Evolutionary conservation across 2,329 filamentous ascomycete species (phyloP).

Genomic region (Trichoderma polysporum): DNA sequence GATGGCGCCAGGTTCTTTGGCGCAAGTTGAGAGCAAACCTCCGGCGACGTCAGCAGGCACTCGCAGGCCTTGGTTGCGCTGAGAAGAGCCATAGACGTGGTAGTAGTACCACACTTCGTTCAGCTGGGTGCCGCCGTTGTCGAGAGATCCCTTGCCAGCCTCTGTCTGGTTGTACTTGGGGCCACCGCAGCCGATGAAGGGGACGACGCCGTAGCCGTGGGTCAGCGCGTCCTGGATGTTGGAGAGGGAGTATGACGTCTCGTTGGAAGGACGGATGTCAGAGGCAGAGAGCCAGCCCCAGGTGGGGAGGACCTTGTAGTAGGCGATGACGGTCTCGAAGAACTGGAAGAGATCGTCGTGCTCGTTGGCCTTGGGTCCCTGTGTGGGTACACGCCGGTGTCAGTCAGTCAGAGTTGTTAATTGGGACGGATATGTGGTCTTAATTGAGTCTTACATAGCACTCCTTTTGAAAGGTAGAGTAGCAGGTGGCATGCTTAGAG

Average conservation of each 20-base stretch:
- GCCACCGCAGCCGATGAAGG: slow-evolving; percentile 62
- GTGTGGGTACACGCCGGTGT: background rate
- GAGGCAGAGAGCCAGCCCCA: slow-evolving; percentile 57
- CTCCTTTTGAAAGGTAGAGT: slow-evolving; percentile 61
- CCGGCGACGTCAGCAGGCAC: slow-evolving; percentile 47
- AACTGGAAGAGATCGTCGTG: slow-evolving; percentile 63
- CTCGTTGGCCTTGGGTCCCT: slow-evolving; percentile 52
- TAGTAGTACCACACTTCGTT: slow-evolving; percentile 68
- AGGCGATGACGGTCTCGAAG: slow-evolving; percentile 59
- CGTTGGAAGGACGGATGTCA: slow-evolving; percentile 58
- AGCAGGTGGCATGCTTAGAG: slow-evolving; percentile 68
- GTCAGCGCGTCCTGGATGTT: slow-evolving; percentile 53
- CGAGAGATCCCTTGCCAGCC: slow-evolving; percentile 53
- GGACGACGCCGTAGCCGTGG: slow-evolving; percentile 51
- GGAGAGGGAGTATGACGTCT: slow-evolving; percentile 53
- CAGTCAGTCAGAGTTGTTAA: too few species aligned
- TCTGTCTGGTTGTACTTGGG: slow-evolving; percentile 60
- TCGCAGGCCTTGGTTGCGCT: slow-evolving; percentile 48
- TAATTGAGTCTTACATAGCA: slow-evolving; percentile 50
- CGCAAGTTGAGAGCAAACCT: slow-evolving; percentile 53
- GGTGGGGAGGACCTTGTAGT: slow-evolving; percentile 59
- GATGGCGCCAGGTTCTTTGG: slow-evolving; percentile 51
- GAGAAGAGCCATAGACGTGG: slow-evolving; percentile 58
- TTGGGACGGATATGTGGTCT: background rate
- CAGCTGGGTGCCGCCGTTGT: slow-evolving; percentile 57